Evolutionary conservation across 192 early-diverging fungal species (phyloP), one percentile per base, ranked within the genome.

Genomic region (Glomus cerebriforme): DNA sequence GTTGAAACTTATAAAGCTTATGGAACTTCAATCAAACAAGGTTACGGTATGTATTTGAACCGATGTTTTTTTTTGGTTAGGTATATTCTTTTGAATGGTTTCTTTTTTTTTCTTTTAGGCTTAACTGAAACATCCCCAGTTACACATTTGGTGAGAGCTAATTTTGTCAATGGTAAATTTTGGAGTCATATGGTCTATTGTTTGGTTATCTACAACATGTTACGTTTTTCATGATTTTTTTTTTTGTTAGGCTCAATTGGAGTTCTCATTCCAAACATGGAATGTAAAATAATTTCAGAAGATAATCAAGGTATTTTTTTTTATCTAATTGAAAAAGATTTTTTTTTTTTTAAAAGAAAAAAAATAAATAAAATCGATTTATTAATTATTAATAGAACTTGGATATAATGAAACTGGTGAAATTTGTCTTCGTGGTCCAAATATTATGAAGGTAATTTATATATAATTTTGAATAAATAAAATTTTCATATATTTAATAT

Each of bases 341-440:
- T n/a, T n/a, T n/a, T n/a, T n/a, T 9, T 9, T n/a, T n/a, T n/a
- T n/a, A 43, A 43, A 43, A 43, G 10, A 43, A 43, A 27, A 9
- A 63, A 31, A 31, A 7, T 65, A 12, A 72, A 22, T 1, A 71
- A 24, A 6, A n/a, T n/a, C n/a, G n/a, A n/a, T n/a, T n/a, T n/a
- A n/a, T 24, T 8, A 12, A 35, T 22, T 59, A 17, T 47, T 31
- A 24, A 43, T 43, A 85, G 91, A 90, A 68, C 74, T 92, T 17
- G 87, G 82, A 1, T 74, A 81, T 32, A 82, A 85, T 43, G 81
- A 92, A 69, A 75, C 73, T 0, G 97, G 96, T 49, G 96, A 99
- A 84, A 83, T 99, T 62, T 96, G 93, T 86, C 79, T 96, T 75
- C 88, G 90, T 29, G 94, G 94, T 0, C 94, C 95, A 27, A 98